Evolutionary conservation across 345 rosid genomes (phyloP), one percentile per base, ranked within the genome.

Genomic region (Anacardium occidentale): DNA sequence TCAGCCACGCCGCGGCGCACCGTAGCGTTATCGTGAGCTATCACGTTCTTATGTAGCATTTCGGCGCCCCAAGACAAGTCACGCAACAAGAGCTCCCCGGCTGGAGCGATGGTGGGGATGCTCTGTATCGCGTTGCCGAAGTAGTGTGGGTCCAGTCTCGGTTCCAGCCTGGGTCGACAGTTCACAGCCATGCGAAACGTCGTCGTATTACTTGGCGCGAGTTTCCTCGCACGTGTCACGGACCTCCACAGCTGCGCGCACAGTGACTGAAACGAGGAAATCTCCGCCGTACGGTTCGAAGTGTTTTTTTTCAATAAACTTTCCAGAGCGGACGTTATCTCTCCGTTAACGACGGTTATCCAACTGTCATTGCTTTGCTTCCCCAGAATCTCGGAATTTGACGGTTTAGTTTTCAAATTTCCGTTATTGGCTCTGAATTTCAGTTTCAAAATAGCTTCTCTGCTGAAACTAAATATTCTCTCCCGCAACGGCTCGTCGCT

Each of bases 51-150:
- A 82, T 89, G 96, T 1, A 95, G 86, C 74, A 86, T 69, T 15
- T 68, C 85, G 5, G 95, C 96, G 8, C 83, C 80, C 90, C 92
- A 95, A 29, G 83, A 66, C 77, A 95, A 76, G 61, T 91, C 94
- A 4, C 66, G 74, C 1, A 87, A 71, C n/a, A 95, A 72, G 7
- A 95, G 73, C 61, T 90, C 92, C 15, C 84, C 94, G 2, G 78
- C 83, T 0, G 80, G 4, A 0, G 89, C 91, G 0, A 70, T 42
- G 0, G 97, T 92, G 53, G 97, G 95, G 76, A 88, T 92, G 85
- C 99, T 95, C 86, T 92, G 99, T 54, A 95, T 95, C 34, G 94
- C 90, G 85, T 95, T 95, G 0, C 99, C 99, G 71, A 95, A 95
- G 76, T 95, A 95, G 84, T 80, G 80, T 6, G 89, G 78, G 62